Percentiles rank a stretch among this genome's conserved stretches.
Evolutionary conservation across 108 stramenopile genomes (phyloP).

Genomic region (Cyclotella baltica): DNA sequence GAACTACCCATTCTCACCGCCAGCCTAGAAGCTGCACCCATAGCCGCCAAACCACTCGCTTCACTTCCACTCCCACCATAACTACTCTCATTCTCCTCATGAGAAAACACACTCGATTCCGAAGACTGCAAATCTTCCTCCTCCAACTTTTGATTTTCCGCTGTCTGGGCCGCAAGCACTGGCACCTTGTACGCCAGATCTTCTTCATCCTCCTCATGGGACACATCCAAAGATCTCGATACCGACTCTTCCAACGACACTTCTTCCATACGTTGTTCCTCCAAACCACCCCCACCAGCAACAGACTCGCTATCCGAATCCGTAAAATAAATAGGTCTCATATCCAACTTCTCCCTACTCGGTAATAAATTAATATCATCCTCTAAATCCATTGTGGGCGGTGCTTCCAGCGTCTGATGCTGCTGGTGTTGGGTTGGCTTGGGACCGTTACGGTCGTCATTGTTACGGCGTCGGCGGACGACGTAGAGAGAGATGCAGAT

Average conservation of each 20-base stretch:
- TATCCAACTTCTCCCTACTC: slow-evolving; percentile 5
- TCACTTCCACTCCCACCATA: slow-evolving; percentile 6
- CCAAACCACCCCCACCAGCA: neutral
- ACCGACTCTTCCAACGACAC: too few relatives aligned
- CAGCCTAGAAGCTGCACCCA: slow-evolving; percentile 6
- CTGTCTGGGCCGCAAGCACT: too few relatives aligned
- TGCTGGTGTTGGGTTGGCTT: neutral
- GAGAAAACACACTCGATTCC: neutral
- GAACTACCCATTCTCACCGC: neutral
- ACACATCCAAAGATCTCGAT: too few relatives aligned
- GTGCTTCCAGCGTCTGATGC: neutral
- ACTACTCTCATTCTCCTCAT: slow-evolving; percentile 9
- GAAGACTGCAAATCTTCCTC: neutral
- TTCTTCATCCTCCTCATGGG: too few relatives aligned
- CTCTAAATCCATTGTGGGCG: slow-evolving; percentile 10
- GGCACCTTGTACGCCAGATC: too few relatives aligned
- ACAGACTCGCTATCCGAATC: slow-evolving; percentile 9
- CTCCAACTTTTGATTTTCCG: too few relatives aligned
- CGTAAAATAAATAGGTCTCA: slow-evolving; percentile 10
- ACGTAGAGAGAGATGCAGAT: neutral
- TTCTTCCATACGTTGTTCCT: neutral
- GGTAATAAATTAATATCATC: slow-evolving; percentile 21
- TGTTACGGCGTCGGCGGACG: neutral
- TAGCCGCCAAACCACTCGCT: slow-evolving; percentile 3
- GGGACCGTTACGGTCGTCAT: slow-evolving; percentile 1